Evolutionary conservation across 2,329 filamentous ascomycete genomes (phyloP), one percentile per base, ranked within the genome.

Genomic region (Aspergillus tubingensis): DNA sequence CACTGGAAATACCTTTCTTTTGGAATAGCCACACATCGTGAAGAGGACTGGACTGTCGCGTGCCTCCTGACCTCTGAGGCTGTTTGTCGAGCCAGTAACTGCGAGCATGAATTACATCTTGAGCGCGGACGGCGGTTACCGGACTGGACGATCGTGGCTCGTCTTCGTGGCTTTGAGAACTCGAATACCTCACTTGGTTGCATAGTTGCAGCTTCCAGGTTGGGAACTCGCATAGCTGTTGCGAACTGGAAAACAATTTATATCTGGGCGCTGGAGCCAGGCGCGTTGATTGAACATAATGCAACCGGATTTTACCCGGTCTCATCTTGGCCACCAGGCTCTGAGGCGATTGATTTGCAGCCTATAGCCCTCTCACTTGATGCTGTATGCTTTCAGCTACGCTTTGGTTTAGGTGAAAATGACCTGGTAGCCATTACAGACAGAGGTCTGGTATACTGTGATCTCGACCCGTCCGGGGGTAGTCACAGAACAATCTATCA

Each of bases 341-440:
- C 60, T 6, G 68, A 62, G 4, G 36, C 69, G 23, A 68, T 74
- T 25, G 69, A 73, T 48, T 58, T 79, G 49, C 70, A 64, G 36
- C 76, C 77, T 0, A 66, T 76, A 43, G 61, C 73, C 5, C 62
- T 79, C 17, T 65, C 69, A 3, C 56, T 76, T 43, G 69, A 74
- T 48, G 77, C 75, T 1, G 77, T 79, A 17, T 77, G 75, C 58
- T 77, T 73, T 48, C 70, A 74, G 55, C 51, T 79, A 48, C 59
- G 61, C 15, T 79, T 79, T 62, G 69, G 66, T 5, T 62, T 67
- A 2, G 57, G 65, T 10, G 77, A 79, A 61, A 65, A 80, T 59
- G 74, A 79, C 58, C 61, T 80, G 23, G 53, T 78, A 59, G 74
- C 73, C 8, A 64, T 80, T 54, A 80, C 79, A 11, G 78, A 80